A percentile compares a stretch with the other conserved stretches of the same genome.
Evolutionary conservation across 2,329 filamentous ascomycete genomes (phyloP).

Genomic region (Chalaropsis ovoidea): DNA sequence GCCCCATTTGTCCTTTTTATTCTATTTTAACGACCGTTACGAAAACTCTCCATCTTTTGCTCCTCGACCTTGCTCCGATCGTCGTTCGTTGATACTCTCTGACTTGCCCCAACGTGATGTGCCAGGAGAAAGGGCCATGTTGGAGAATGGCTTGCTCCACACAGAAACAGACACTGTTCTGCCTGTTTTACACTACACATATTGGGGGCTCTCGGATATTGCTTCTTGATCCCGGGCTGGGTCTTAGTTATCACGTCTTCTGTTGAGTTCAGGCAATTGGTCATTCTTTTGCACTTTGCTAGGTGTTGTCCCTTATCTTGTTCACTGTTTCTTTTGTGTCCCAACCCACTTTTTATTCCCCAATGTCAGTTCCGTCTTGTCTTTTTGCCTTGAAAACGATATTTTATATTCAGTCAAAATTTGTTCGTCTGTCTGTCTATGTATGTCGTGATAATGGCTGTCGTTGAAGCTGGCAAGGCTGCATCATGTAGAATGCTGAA

Average conservation of each 20-base stretch:
- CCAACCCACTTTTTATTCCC: slow-evolving; percentile 7
- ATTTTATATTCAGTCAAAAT: neutral
- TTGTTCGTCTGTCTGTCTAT: neutral
- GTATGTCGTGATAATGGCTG: neutral
- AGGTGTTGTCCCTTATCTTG: slow-evolving; percentile 1
- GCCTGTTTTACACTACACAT: neutral
- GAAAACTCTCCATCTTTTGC: slow-evolving; percentile 6
- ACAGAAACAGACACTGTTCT: neutral
- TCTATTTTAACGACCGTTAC: slow-evolving; percentile 20
- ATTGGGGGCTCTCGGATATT: no score
- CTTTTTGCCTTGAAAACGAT: slow-evolving; percentile 4
- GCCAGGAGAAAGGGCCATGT: neutral
- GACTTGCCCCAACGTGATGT: neutral
- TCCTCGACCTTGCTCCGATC: neutral
- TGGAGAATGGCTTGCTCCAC: neutral
- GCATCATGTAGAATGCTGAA: neutral
- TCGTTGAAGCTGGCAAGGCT: neutral
- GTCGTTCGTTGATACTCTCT: slow-evolving; percentile 4
- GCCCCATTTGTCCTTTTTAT: neutral
- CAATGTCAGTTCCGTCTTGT: neutral
- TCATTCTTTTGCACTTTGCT: neutral
- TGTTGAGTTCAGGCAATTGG: neutral
- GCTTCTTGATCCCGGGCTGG: neutral
- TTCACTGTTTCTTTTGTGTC: neutral
- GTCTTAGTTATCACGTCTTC: neutral